Percentiles rank a stretch among this genome's conserved stretches.
Evolutionary conservation across 2,329 filamentous ascomycete genomes (phyloP).

Genomic region (Drechslerella dactyloides): DNA sequence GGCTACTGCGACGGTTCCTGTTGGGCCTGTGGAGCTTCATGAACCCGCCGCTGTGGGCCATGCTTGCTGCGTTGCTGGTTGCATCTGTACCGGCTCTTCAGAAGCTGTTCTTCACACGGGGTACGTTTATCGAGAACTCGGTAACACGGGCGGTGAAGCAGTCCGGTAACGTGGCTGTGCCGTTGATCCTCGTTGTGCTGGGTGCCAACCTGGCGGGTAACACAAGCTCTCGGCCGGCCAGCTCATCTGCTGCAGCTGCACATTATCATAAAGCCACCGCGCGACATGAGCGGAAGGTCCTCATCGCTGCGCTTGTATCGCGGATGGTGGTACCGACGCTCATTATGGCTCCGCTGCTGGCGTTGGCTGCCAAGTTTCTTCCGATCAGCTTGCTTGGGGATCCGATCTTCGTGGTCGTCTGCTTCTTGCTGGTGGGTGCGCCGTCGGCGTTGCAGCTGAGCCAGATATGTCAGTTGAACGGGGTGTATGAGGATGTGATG

Average conservation of each 20-base stretch:
- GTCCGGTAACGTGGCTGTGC: constrained; percentile 88
- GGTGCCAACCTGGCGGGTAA: constrained; percentile 93
- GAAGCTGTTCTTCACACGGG: constrained; percentile 82
- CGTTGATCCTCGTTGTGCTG: constrained; percentile 90
- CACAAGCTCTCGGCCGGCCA: constrained; percentile 72
- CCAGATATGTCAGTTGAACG: constrained; percentile 98
- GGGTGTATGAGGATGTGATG: constrained; percentile 94
- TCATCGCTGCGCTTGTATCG: constrained; percentile 82
- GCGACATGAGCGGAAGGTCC: constrained; percentile 73
- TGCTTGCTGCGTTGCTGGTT: constrained; percentile 88
- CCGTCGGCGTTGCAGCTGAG: constrained; percentile 92
- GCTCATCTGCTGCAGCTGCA: constrained; percentile 53
- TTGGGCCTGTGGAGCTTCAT: constrained; percentile 87
- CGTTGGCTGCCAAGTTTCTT: constrained; percentile 84
- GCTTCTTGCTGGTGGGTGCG: constrained; percentile 92
- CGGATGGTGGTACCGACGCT: constrained; percentile 91
- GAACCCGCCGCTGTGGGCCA: constrained; percentile 98
- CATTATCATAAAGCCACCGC: constrained; percentile 55
- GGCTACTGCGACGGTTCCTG: constrained; percentile 62
- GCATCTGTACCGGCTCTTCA: constrained; percentile 86
- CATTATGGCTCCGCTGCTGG: constrained; percentile 89
- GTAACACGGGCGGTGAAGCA: constrained; percentile 86
- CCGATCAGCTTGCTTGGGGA: constrained; percentile 94
- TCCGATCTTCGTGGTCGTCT: constrained; percentile 97
- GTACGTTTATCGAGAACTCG: constrained; percentile 89